phyloP scores from a whole-genome alignment of 2,329 filamentous ascomycete genomes.

The Colletotrichum musae region DNA sequence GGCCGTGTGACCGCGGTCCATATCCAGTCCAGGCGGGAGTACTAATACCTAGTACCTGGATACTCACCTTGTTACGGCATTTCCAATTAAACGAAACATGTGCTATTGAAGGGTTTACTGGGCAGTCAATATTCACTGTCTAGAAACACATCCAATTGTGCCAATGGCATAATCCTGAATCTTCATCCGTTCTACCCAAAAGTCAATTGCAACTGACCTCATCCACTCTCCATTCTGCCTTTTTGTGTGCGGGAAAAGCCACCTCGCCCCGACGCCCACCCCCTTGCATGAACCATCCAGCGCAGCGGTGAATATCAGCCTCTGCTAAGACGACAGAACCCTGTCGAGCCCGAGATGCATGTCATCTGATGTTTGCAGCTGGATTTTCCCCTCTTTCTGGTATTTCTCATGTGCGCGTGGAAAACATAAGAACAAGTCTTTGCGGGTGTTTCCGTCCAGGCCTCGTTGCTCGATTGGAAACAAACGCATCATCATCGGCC shows the following conservation, averaged over 20 bases:
- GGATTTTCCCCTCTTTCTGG: neutral
- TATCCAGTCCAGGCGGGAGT: neutral
- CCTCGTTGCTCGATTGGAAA: neutral
- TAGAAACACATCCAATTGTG: neutral
- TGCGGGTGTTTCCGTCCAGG: conserved; percentile 7
- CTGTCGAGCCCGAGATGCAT: conserved; percentile 21
- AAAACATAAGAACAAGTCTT: neutral
- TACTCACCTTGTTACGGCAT: no score
- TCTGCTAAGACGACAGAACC: conserved; percentile 27
- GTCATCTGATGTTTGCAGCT: conserved; percentile 34
- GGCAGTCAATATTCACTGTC: no score
- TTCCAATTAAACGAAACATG: neutral
- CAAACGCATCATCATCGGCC: conserved; percentile 27
- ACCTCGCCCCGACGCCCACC: conserved; percentile 14
- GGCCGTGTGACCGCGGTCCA: conserved; percentile 13
- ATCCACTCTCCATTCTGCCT: neutral
- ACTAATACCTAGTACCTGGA: no score
- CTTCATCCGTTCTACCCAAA: conserved; percentile 4
- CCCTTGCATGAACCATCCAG: conserved; percentile 38
- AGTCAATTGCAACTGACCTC: conserved; percentile 14
- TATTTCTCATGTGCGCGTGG: no score
- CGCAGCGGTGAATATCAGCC: conserved; percentile 34
- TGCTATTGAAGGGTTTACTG: no score
- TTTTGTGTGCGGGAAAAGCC: conserved; percentile 9
- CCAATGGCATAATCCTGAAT: neutral